Evolutionary conservation across 306 rosid genomes (phyloP), one percentile per base, ranked within the genome.

Genomic region (Prunus mongolica): DNA sequence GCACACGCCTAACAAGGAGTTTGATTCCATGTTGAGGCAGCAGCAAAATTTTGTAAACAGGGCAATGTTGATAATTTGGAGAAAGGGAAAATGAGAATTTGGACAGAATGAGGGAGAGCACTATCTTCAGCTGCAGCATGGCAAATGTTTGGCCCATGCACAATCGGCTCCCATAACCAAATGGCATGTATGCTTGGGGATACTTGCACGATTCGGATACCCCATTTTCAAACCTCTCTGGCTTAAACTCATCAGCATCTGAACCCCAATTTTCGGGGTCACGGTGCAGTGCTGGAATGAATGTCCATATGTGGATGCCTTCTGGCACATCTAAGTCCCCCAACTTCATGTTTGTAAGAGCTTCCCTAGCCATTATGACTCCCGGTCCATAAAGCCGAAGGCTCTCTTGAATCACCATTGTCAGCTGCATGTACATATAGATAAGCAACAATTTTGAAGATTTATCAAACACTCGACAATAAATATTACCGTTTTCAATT

Each of bases 181-280:
- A 72, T 56, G 66, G 66, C 65, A 72, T 8, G 41, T 72, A 72
- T 56, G 66, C 76, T 56, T 56, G 76, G 51, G 75, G 76, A 72
- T 55, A 72, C 52, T 72, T 56, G 66, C 66, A 72, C 2, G 76
- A 15, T 56, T 72, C 52, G 0, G 66, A 55, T 16, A 56, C 9
- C 49, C 76, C 76, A 72, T 56, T 72, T 20, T 30, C 76, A 20
- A 72, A 72, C 66, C 76, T 38, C 76, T 72, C 76, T 34, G 76
- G 76, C 76, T 56, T 72, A 22, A 72, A 72, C 76, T 72, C 66
- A 38, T 72, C 57, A 38, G 65, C 54, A 12, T 71, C 75, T 1
- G 64, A 15, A 56, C 66, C 76, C 54, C 76, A 72, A 72, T 71
- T 71, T 34, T 71, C 20, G 12, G 75, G 19, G 64, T 71, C 75